Evolutionary conservation across 192 early-diverging fungal species (phyloP).

Genomic region (Coemansia aciculifera): DNA sequence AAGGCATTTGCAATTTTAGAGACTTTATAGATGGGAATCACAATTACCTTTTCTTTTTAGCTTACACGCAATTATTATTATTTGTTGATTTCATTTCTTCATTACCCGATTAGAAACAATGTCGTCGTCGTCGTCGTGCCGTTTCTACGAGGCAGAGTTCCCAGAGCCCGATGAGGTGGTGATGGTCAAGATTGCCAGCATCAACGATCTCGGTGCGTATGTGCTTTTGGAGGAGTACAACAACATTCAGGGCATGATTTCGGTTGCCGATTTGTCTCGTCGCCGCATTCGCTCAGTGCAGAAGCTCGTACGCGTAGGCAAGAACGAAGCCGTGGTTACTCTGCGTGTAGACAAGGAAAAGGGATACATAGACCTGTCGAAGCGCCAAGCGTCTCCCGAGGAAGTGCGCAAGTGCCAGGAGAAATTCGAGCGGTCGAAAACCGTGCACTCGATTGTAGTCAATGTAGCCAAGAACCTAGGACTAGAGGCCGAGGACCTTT

Average conservation of each 20-base stretch:
- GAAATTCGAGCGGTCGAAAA: constrained; percentile 90
- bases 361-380: constrained; percentile 98
- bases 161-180: constrained; percentile 94
- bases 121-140: constrained; percentile 57
- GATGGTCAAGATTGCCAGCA: constrained; percentile 95
- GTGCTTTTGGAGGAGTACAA: constrained; percentile 94
- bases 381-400: constrained; percentile 87
- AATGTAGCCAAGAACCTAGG: constrained; percentile 82
- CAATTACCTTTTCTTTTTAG: background rate
- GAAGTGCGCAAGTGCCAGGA: constrained; percentile 91
- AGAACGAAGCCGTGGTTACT: constrained; percentile 91
- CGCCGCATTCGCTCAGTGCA: constrained; percentile 96
- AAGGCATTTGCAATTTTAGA: background rate
- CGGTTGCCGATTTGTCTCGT: constrained; percentile 88
- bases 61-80: background rate
- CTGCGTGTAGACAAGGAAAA: constrained; percentile 97
- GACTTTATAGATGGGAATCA: background rate
- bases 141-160: constrained; percentile 93
- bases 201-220: constrained; percentile 88
- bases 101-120: constrained; percentile 7
- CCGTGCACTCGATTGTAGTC: constrained; percentile 54
- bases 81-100: background rate
- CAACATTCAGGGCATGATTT: constrained; percentile 98
- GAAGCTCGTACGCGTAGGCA: constrained; percentile 90
- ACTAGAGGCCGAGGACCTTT: constrained; percentile 79